Evolutionary conservation across 2,329 filamentous ascomycete genomes (phyloP).

Genomic region (Aspergillus sp.): DNA sequence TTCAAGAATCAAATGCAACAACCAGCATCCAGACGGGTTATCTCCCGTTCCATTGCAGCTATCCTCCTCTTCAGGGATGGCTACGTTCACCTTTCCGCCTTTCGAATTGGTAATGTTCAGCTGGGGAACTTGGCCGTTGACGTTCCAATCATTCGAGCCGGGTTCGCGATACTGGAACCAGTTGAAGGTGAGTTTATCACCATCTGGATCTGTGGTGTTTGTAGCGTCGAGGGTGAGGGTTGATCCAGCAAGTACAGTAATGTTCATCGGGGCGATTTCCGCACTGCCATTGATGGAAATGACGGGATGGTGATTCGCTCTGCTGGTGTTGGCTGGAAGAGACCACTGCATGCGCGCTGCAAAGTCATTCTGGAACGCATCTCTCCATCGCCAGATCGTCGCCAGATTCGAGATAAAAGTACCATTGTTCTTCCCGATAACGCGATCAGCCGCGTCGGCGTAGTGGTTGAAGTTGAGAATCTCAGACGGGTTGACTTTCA

Average conservation of each 20-base stretch:
- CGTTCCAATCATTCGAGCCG: too few relatives aligned
- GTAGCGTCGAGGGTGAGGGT: not conserved
- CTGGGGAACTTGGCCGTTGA: too few relatives aligned
- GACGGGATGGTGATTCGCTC: conserved; percentile 18
- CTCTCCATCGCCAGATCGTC: conserved; percentile 51
- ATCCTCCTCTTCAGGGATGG: too few relatives aligned
- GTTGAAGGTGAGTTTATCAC: not conserved
- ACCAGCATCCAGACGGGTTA: too few relatives aligned
- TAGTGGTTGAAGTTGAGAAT: conserved; percentile 17
- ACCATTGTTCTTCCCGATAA: conserved; percentile 32
- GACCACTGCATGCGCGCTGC: conserved; percentile 47
- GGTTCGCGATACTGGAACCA: not conserved
- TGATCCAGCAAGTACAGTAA: not conserved
- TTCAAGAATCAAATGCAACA: too few relatives aligned
- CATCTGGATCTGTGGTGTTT: not conserved
- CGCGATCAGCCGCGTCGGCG: conserved; percentile 29
- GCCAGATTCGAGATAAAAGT: conserved; percentile 39
- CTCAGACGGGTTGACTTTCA: conserved; percentile 5
- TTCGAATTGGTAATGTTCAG: too few relatives aligned
- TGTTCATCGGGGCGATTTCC: conserved; percentile 1
- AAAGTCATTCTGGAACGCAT: conserved; percentile 50
- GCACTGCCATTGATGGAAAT: conserved; percentile 11
- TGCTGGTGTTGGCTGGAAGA: conserved; percentile 15
- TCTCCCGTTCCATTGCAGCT: too few relatives aligned
- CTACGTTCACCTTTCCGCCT: too few relatives aligned